Evolutionary conservation across 495 filamentous ascomycete species (phyloP).

Genomic region (Aspergillus biplanus): DNA sequence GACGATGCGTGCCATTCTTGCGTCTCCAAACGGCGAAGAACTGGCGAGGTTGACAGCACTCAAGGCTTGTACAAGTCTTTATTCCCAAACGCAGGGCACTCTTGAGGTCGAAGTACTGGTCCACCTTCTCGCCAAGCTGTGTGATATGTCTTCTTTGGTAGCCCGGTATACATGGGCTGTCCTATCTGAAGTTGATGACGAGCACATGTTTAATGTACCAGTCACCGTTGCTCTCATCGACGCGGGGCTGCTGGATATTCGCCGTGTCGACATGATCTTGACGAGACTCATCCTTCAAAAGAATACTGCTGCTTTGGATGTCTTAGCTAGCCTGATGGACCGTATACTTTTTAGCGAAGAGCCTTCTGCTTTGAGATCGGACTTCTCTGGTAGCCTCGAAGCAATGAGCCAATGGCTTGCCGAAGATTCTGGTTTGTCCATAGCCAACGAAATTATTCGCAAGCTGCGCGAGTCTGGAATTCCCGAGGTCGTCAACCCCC

Average conservation of each 20-base stretch:
- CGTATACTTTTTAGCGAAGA: conserved; percentile 75
- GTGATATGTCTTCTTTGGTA: conserved; percentile 73
- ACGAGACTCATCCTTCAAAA: conserved; percentile 70
- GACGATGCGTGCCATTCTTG: conserved; percentile 52
- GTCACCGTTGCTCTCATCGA: conserved; percentile 79
- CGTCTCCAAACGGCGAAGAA: conserved; percentile 62
- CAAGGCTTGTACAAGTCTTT: conserved; percentile 72
- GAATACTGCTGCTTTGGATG: conserved; percentile 69
- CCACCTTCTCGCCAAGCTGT: conserved; percentile 78
- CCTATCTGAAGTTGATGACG: conserved; percentile 69
- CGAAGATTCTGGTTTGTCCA: conserved; percentile 68
- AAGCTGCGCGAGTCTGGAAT: conserved; percentile 69
- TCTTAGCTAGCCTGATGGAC: conserved; percentile 75
- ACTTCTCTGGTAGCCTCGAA: conserved; percentile 82
- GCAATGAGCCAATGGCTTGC: conserved; percentile 81
- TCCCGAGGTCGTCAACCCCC: conserved; percentile 51
- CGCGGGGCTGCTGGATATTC: conserved; percentile 72
- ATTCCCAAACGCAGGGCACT: conserved; percentile 57
- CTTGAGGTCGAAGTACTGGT: conserved; percentile 84
- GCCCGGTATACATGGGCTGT: conserved; percentile 69
- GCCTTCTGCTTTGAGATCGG: conserved; percentile 75
- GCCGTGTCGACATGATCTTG: conserved; percentile 76
- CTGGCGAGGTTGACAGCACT: conserved; percentile 69
- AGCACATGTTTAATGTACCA: conserved; percentile 75
- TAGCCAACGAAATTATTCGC: conserved; percentile 68